phyloP scores from a whole-genome alignment of 352 stramenopile species.

The Pythium myriotylum region DNA sequence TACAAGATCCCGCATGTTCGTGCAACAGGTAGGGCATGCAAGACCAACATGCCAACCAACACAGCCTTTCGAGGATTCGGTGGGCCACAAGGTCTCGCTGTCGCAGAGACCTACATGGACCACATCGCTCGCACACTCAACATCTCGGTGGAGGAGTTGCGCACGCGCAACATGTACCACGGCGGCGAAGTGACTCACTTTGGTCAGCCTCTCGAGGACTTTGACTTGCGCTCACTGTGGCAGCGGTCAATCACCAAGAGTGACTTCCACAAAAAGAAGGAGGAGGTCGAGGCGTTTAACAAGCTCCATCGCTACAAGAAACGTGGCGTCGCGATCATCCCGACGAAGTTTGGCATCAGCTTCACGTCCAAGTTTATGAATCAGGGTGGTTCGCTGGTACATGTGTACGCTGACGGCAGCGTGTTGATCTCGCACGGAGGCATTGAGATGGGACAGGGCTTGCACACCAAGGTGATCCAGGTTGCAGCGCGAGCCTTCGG shows the following conservation, averaged over 20 bases:
- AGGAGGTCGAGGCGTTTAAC: constrained; percentile 90
- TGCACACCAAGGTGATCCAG: constrained; percentile 96
- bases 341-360: constrained; percentile 95
- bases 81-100: constrained; percentile 91
- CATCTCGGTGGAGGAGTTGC: constrained; percentile 70
- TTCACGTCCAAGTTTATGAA: constrained; percentile 98
- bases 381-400: constrained; percentile 94
- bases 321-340: constrained; percentile 83
- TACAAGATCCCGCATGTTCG: constrained; percentile 94
- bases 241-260: constrained; percentile 66
- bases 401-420: constrained; percentile 96
- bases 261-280: constrained; percentile 67
- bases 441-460: constrained; percentile 97
- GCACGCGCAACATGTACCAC: constrained; percentile 93
- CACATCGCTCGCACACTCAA: constrained; percentile 90
- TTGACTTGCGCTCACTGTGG: constrained; percentile 91
- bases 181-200: constrained; percentile 91
- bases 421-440: constrained; percentile 95
- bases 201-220: constrained; percentile 92
- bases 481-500: constrained; percentile 91
- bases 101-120: constrained; percentile 95
- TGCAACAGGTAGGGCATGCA: constrained; percentile 89
- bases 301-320: constrained; percentile 90
- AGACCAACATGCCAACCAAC: constrained; percentile 94
- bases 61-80: constrained; percentile 97